Conservation (phyloP, 495 filamentous ascomycete species). For the Amorphotheca resinae region DNA sequence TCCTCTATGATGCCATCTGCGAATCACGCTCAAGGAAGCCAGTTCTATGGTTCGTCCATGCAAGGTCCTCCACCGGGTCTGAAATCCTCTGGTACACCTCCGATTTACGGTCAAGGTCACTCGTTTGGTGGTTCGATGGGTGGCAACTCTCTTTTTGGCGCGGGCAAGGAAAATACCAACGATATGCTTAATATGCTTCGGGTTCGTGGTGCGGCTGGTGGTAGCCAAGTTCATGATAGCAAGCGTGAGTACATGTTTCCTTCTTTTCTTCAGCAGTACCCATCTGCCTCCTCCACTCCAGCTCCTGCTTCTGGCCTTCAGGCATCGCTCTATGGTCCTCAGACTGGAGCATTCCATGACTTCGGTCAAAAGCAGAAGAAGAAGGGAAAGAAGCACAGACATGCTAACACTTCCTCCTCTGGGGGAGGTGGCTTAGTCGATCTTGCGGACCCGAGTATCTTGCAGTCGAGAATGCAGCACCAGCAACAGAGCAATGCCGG, state of each 20-base stretch:
- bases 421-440: conserved; percentile 95
- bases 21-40: conserved; percentile 29
- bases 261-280: conserved; percentile 68
- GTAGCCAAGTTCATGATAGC: conserved; percentile 61
- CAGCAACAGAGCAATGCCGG: conserved; percentile 58
- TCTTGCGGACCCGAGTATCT: conserved; percentile 98
- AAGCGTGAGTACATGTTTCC: conserved; percentile 94
- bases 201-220: conserved; percentile 40
- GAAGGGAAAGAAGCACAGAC: conserved; percentile 99
- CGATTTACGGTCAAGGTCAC: conserved; percentile 66
- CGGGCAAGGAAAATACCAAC: conserved; percentile 57
- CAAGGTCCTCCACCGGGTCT: conserved; percentile 91
- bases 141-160: conserved; percentile 46
- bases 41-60: conserved; percentile 55
- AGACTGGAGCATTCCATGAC: conserved; percentile 72
- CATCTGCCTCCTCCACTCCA: conserved; percentile 68
- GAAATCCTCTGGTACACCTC: conserved; percentile 87
- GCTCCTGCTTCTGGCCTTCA: conserved; percentile 79
- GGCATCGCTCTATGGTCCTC: conserved; percentile 80
- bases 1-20: conserved; percentile 71
- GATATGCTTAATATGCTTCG: conserved; percentile 72
- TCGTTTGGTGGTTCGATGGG: conserved; percentile 51
- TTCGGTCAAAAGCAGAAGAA: conserved; percentile 93
- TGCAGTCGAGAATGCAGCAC: conserved; percentile 95
- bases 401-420: conserved; percentile 99